Evolutionary conservation across 805 yeast genomes (phyloP), one percentile per base, ranked within the genome.

Genomic region (Cyberlindnera nakhonratchasimensis): DNA sequence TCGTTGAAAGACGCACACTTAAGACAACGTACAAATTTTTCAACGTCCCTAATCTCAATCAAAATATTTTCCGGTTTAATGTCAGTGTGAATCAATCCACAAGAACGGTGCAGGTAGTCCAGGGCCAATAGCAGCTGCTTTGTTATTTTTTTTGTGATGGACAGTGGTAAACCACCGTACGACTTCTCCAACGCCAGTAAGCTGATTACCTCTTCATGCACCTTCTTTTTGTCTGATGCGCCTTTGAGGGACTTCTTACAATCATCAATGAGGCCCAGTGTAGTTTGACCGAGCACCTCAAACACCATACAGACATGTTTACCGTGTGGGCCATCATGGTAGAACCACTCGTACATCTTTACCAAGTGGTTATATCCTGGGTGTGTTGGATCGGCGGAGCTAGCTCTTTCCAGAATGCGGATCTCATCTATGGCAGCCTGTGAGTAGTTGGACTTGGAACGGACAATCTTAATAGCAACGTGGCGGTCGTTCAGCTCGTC

Each of bases 71-170:
- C 90, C 2, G 90, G 89, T 60, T 84, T 84, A 38, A 84, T 69
- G 58, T 83, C 90, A 11, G 90, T 77, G 61, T 84, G 91, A 30
- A 82, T 80, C 10, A 81, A 66, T 3, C 85, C 85, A 59, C 86
- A 80, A 52, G 65, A 70, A 31, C 75, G 50, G 58, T 80, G 86
- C 49, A 80, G 62, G 53, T 73, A 78, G 57, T 79, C 82, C 45
- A 80, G 56, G 1, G 81, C 79, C 30, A 72, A 47, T 28, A 79
- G 63, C 29, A 79, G 54, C 57, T 80, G 86, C 47, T 70, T 75
- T 9, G 79, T 65, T 26, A 80, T 77, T 51, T 71, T 79, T 57
- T 76, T 75, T 7, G 76, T 82, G 34, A 75, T 55, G 12, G 69
- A 61, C 10, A 79, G 49, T 1, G 85, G 85, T 18, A 79, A 64